Evolutionary conservation across 2,329 filamentous ascomycete species (phyloP).

Genomic region (Taxawa tesnikishii): DNA sequence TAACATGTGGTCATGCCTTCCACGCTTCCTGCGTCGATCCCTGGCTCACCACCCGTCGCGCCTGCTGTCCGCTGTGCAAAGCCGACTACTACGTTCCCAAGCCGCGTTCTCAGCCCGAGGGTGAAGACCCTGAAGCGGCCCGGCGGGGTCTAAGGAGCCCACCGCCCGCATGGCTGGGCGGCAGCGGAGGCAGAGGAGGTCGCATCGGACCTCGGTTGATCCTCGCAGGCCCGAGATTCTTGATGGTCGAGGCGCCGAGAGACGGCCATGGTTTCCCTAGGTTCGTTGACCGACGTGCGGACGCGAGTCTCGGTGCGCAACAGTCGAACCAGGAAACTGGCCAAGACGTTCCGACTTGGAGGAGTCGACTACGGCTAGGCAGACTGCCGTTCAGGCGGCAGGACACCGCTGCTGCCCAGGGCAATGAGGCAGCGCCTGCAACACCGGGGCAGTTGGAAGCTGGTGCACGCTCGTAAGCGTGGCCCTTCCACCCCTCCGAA

Average conservation of each 20-base stretch:
- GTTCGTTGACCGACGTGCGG: not conserved
- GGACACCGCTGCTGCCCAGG: too few relatives aligned
- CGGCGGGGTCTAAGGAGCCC: constrained; percentile 12
- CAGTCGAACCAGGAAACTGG: too few relatives aligned
- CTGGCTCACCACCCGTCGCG: constrained; percentile 86
- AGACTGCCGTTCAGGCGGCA: too few relatives aligned
- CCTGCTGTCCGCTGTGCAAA: constrained; percentile 95
- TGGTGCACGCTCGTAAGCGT: too few relatives aligned
- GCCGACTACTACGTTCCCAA: constrained; percentile 96
- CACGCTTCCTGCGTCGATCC: constrained; percentile 92
- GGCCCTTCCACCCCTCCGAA: too few relatives aligned
- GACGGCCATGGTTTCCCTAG: constrained; percentile 3
- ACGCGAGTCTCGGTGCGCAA: too few relatives aligned
- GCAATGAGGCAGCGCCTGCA: too few relatives aligned
- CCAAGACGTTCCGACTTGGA: too few relatives aligned
- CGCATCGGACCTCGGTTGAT: constrained; percentile 16
- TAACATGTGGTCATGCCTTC: constrained; percentile 96
- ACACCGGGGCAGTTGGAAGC: too few relatives aligned
- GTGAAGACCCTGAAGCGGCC: constrained; percentile 7
- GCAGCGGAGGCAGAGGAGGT: constrained; percentile 9
- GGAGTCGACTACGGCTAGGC: too few relatives aligned
- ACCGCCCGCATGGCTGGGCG: constrained; percentile 15
- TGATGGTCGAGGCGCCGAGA: constrained; percentile 9
- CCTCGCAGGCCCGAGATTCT: constrained; percentile 15
- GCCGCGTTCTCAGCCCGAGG: constrained; percentile 53